Evolutionary conservation across 139 green algal species (phyloP).

Genomic region (Chlorella sp.): DNA sequence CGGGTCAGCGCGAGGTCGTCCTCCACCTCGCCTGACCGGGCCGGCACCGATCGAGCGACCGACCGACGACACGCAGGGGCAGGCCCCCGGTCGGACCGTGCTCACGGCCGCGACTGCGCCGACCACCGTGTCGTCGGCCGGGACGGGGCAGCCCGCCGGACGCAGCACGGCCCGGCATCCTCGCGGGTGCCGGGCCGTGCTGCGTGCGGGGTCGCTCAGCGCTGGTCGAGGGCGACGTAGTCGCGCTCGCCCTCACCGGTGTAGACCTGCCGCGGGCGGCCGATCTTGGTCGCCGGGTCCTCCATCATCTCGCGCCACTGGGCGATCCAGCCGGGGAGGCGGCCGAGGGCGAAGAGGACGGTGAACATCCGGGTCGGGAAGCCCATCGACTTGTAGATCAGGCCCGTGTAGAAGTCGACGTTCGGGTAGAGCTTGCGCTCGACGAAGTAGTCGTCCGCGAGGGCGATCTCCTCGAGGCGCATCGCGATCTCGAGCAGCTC

Average conservation of each 20-base stretch:
- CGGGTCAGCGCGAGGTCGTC: too few relatives aligned
- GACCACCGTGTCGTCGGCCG: too few relatives aligned
- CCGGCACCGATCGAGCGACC: too few relatives aligned
- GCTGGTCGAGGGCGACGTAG: conserved; percentile 58
- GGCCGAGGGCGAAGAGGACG: conserved; percentile 92
- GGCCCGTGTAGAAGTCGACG: conserved; percentile 96
- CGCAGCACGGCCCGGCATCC: too few relatives aligned
- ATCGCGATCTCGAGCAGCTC: conserved; percentile 92
- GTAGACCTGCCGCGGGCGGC: conserved; percentile 96
- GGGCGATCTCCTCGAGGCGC: conserved; percentile 72
- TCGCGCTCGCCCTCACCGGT: conserved; percentile 83
- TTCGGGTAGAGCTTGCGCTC: conserved; percentile 98
- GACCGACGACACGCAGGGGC: too few relatives aligned
- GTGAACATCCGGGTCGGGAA: conserved; percentile 98
- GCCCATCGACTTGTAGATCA: conserved; percentile 87
- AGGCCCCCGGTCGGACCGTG: too few relatives aligned
- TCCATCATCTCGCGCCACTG: conserved; percentile 94
- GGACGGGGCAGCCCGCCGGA: too few relatives aligned
- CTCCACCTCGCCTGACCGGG: too few relatives aligned
- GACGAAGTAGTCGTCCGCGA: conserved; percentile 67
- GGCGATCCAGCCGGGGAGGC: conserved; percentile 85
- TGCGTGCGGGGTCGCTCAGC: too few relatives aligned
- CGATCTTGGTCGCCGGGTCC: conserved; percentile 95
- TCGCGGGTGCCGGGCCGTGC: too few relatives aligned
- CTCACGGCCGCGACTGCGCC: too few relatives aligned